phyloP scores from a whole-genome alignment of 352 stramenopile species.

The Phytophthora melonis region DNA sequence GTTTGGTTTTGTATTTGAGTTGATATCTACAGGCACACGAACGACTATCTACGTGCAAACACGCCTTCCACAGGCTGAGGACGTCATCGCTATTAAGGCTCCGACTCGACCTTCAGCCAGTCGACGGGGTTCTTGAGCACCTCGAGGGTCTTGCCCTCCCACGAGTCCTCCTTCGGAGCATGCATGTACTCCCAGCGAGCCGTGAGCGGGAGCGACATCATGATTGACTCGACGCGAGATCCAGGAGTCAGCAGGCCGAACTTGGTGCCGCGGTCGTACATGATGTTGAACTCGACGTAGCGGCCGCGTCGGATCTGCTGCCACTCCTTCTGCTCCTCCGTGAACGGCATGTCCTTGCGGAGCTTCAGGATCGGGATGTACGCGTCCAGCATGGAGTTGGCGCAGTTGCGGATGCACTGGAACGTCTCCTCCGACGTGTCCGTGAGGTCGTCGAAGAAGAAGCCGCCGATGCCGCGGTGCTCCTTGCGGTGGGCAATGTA shows the following conservation, averaged over 20 bases:
- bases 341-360: constrained; percentile 96
- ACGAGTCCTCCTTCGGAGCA: constrained; percentile 78
- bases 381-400: constrained; percentile 82
- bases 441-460: constrained; percentile 98
- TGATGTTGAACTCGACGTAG: constrained; percentile 99
- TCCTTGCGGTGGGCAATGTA: constrained; percentile 96
- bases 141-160: constrained; percentile 93
- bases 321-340: constrained; percentile 96
- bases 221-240: constrained; percentile 97
- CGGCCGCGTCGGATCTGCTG: constrained; percentile 95
- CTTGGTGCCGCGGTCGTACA: constrained; percentile 98
- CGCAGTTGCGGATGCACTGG: constrained; percentile 71
- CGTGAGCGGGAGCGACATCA: constrained; percentile 98
- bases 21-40: constrained; percentile 32
- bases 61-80: too few relatives aligned
- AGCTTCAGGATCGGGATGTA: constrained; percentile 96
- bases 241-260: constrained; percentile 97
- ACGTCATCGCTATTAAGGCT: constrained; percentile 19
- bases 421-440: constrained; percentile 90
- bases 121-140: constrained; percentile 93
- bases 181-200: constrained; percentile 96
- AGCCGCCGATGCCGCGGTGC: constrained; percentile 94
- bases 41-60: background rate
- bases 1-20: background rate
- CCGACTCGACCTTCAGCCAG: constrained; percentile 86